phyloP scores from a whole-genome alignment of 179 eudicot genomes.

The Silene noctiflora region DNA sequence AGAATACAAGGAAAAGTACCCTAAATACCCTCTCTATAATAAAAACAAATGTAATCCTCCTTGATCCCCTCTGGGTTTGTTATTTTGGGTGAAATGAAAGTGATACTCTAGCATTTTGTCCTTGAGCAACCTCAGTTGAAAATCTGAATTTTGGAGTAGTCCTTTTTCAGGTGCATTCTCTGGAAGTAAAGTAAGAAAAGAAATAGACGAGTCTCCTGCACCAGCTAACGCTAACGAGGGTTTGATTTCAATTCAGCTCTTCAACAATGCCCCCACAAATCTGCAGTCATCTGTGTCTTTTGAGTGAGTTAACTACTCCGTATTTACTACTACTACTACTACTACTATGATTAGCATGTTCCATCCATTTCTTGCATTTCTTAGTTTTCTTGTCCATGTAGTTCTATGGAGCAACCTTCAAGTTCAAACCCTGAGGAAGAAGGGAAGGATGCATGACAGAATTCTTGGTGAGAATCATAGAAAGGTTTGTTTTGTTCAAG shows the following conservation, averaged over 20 bases:
- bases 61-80: background rate
- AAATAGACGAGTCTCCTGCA: conserved; percentile 35
- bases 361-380: background rate
- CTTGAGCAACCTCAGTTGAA: background rate
- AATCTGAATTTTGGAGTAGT: conserved; percentile 12
- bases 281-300: conserved; percentile 22
- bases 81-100: background rate
- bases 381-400: conserved; percentile 11
- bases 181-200: conserved; percentile 20
- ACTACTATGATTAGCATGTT: background rate
- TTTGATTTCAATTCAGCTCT: conserved; percentile 30
- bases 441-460: conserved; percentile 29
- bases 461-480: background rate
- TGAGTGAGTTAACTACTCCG: conserved; percentile 22
- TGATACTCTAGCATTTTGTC: background rate
- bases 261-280: conserved; percentile 30
- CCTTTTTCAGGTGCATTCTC: conserved; percentile 33
- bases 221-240: conserved; percentile 33
- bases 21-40: background rate
- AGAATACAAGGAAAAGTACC: background rate
- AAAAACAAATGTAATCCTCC: background rate
- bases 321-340: background rate
- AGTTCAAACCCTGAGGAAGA: conserved; percentile 24
- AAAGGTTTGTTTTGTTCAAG: conserved; percentile 11
- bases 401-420: conserved; percentile 28